Percentiles rank a stretch among this genome's conserved stretches.
phyloP scores from a whole-genome alignment of 345 rosid species.

The Euphorbia peplus region DNA sequence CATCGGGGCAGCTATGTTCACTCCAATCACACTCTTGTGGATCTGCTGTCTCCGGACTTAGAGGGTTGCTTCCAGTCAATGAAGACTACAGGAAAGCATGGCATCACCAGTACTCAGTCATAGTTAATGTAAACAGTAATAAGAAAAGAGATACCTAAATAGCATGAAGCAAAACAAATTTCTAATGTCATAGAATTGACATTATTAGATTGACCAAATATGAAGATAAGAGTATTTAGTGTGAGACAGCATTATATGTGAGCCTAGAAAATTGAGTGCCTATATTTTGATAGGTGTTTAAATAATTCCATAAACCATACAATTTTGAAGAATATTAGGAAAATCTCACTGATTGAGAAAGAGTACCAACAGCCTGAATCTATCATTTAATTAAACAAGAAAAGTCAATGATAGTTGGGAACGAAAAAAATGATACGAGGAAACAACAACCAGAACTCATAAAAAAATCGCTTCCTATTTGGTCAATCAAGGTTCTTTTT shows the following conservation, averaged over 20 bases:
- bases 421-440: not conserved
- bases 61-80: slow-evolving; percentile 29
- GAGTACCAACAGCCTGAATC: not conserved
- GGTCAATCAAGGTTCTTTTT: not conserved
- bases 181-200: not conserved
- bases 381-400: not conserved
- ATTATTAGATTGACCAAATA: not conserved
- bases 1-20: slow-evolving; percentile 84
- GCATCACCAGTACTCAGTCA: not conserved
- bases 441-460: not conserved
- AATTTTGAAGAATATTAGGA: not conserved
- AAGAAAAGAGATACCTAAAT: not conserved
- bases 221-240: not conserved
- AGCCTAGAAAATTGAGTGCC: not conserved
- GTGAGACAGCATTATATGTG: not conserved
- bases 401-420: not conserved
- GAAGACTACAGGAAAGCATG: slow-evolving; percentile 29
- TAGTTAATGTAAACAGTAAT: not conserved
- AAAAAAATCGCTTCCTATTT: not conserved
- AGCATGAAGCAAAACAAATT: not conserved
- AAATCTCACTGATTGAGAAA: not conserved
- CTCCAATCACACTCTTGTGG: slow-evolving; percentile 83
- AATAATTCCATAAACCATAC: not conserved
- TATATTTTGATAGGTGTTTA: not conserved
- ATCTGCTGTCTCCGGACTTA: slow-evolving; percentile 34